Base-by-base conservation (phyloP, 352 stramenopile species). In the Globisporangium splendens region DNA sequence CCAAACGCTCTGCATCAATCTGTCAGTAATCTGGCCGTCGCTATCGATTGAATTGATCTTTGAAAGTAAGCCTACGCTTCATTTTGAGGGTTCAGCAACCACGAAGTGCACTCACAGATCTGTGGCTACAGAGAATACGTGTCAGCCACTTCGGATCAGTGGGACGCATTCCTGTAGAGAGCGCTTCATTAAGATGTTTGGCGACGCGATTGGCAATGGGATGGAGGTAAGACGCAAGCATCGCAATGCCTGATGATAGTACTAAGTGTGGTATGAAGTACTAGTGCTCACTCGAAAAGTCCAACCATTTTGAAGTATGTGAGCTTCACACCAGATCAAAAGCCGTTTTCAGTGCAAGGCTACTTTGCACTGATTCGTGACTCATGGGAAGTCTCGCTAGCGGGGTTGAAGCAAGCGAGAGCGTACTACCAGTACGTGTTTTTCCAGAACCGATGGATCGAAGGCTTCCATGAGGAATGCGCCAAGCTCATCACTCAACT, bases 391-490 rank as follows among this genome's bases (percentile, higher is more conserved):
- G 49, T 62, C 20, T 54, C 70, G 13, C 59, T 48, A 6, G 61
- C 72, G 51, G 64, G 68, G 55, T 64, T 89, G 54, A 71, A 83
- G 47, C 79, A 93, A 50, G 83, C 81, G 14, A 75, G 69, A 50
- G 63, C 65, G 20, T 90, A 86, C 61, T 93, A 93, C 56, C 83
- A 93, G 54, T 89, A 79, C 55, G 59, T 71, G 0, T 93, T 85
- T 54, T 68, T 91, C 41, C 68, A 77, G 20, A 86, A 88, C 53
- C 56, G 74, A 31, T 90, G 77, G 79, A 64, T 85, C 35, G 63
- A 70, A 28, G 68, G 78, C n/a, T 89, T 80, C 31, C 74, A 89
- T 8, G 60, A 74, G 38, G 6, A 70, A 8, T 88, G 75, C 43
- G 77, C 69, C 28, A 78, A 64, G 47, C 57, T 58, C 11, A 74